Base-by-base conservation (phyloP, 345 rosid genomes). In the Litchi chinensis region DNA sequence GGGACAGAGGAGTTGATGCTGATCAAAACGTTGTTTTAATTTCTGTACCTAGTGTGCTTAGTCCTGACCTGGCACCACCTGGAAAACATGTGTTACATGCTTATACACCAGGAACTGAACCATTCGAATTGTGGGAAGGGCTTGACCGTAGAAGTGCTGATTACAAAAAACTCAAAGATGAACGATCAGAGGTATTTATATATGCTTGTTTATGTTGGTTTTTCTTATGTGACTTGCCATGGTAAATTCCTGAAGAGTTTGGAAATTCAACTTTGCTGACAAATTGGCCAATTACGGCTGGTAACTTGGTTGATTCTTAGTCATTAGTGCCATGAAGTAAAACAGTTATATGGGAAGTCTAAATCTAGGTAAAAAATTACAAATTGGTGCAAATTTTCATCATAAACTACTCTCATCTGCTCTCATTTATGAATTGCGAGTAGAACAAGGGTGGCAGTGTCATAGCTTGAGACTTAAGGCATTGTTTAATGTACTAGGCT, bases 11-110 rank as follows among this genome's bases (percentile, higher is more conserved):
- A 81, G 98, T 93, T 22, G 98, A 95, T 82, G 93, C 95, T 8
- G 97, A 92, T 80, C 97, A 95, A 83, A 95, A 95, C 73, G 98
- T 95, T 12, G 97, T 93, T 71, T 87, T 95, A 69, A 90, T 95
- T 79, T 95, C 98, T 40, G 86, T 95, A 43, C 98, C 98, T 16
- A 90, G 93, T 11, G 90, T 87, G 60, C 90, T 95, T 8, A 93
- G 94, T 81, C 92, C 93, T 5, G 87, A 89, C 77, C 88, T 95
- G 72, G 98, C 98, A 56, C 97, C 98, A 0, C 91, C 92, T 16
- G 94, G 95, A 11, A 93, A 95, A 82, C 98, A 93, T 79, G 85
- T 95, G 26, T 77, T 93, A 21, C 98, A 93, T 48, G 97, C 98
- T 56, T 95, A 93, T 76, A 86, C 91, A 18, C 98, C 98, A 9